Evolutionary conservation across 495 filamentous ascomycete genomes (phyloP), one percentile per base, ranked within the genome.

Genomic region (Lasiosphaeria ovina): DNA sequence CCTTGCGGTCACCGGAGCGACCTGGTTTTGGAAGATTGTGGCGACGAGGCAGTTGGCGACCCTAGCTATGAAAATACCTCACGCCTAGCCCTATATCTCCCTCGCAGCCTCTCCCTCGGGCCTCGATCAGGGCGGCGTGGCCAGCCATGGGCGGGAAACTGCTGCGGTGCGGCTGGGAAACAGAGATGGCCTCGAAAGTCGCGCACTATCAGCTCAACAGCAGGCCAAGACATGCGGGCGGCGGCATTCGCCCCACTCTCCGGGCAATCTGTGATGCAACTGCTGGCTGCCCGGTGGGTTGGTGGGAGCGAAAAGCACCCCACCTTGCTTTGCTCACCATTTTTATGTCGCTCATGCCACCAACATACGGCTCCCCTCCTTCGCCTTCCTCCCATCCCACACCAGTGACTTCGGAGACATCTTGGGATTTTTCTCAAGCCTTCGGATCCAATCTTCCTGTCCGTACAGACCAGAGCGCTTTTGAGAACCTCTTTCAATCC

Each of bases 291-390:
- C n/a, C 55, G n/a, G 56, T 36, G 48, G 45, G 44, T 36, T 53
- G 40, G 53, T 31, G 48, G 58, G 42, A 57, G 35, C 55, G 17
- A 54, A 65, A 44, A 64, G 24, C 68, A 72, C 67, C 67, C 69
- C 69, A 70, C 68, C 65, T 63, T 59, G 55, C 44, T 45, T 48
- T 38, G 59, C 67, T 60, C 66, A 63, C 64, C 64, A 55, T 68
- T 69, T 69, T 74, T 69, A 69, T 74, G 61, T 69, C 64, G 68
- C 69, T 69, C 70, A 68, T 70, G 68, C 72, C 69, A 71, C 69
- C 66, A 66, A 58, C 53, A 56, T 32, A 40, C 57, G 12, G 47
- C 40, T 12, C 42, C 54, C 44, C 35, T 38, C 64, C 55, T 59
- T 60, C 44, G 55, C 55, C 55, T 45, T 62, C 61, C 40, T 48